Conservation (phyloP, 352 stramenopile species). For the Phytophthora pluvialis region DNA sequence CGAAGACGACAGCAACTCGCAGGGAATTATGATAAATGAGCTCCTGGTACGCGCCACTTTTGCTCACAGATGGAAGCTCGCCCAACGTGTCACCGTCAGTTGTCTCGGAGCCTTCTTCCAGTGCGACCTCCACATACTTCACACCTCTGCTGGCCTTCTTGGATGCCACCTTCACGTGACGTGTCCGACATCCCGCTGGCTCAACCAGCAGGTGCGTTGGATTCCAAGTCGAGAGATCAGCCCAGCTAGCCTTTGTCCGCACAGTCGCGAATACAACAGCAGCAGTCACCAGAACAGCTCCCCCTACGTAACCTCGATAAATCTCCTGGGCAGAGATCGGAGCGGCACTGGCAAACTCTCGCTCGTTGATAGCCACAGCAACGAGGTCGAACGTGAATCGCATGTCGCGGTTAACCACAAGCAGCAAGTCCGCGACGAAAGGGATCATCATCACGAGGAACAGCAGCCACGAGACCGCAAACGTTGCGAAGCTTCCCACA, state of each 20-base stretch:
- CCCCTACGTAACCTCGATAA: neutral
- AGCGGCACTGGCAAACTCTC: constrained; percentile 37
- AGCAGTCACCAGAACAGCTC: neutral
- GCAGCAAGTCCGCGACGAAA: constrained; percentile 42
- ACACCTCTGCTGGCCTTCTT: neutral
- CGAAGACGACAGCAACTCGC: neutral
- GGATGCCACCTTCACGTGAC: neutral
- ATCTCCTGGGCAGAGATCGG: constrained; percentile 29
- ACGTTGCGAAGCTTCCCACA: constrained; percentile 6
- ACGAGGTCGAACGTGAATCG: constrained; percentile 50
- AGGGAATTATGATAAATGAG: neutral
- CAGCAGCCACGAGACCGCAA: constrained; percentile 28
- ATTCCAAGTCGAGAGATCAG: neutral
- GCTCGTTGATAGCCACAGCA: constrained; percentile 21
- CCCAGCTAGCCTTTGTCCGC: neutral
- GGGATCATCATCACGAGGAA: constrained; percentile 33
- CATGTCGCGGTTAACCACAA: constrained; percentile 43
- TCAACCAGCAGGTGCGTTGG: neutral
- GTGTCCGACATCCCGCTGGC: neutral
- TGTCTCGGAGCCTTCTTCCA: neutral
- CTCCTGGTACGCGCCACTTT: neutral
- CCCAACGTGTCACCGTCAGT: neutral
- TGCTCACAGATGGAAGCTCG: neutral
- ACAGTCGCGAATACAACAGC: neutral
- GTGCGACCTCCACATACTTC: neutral